Base-by-base conservation (phyloP, 2,329 filamentous ascomycete genomes). In the Neofusicoccum cordaticola region DNA sequence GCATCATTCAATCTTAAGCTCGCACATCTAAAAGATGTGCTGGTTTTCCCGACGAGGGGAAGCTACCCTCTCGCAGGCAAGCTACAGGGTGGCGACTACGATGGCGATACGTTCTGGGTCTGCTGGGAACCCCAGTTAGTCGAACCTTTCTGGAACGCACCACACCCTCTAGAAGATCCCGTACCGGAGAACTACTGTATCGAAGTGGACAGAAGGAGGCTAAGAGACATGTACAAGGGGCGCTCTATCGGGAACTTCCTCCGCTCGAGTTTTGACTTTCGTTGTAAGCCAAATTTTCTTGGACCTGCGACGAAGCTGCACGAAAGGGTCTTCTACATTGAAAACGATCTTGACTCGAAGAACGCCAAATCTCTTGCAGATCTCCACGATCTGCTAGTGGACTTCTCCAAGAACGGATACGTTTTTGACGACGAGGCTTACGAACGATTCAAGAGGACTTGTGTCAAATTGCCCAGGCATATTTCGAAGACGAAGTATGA, bases 31-130 rank as follows among this genome's bases (percentile, higher is more conserved):
- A 90, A 90, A 66, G 90, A 97, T 69, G 88, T 97, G 1, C 82
- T 95, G 13, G 84, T 97, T 0, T 97, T 98, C 68, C 82, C 91
- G 0, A 81, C 80, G 0, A 85, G 83, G 66, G 90, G 90, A 0
- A 72, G 82, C 31, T 78, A 77, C 0, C 85, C 90, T 0, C 81
- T 93, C 0, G 91, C 90, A 0, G 84, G 86, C 8, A 88, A 88
- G 69, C 79, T 94, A 0, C 91, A 90, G 1, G 91, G 91, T 0
- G 91, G 91, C 0, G 91, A 94, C 70, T 94, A 93, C 67, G 91
- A 94, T 68, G 91, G 91, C 0, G 91, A 95, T 67, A 83, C 80
- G n/a, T 83, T 90, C 4, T 93, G 90, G 90, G 77, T 92, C 0
- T 92, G 89, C 70, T 94, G 89, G 89, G 90, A 93, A 34, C 78